A percentile compares a stretch with the other conserved stretches of the same genome.
phyloP scores from a whole-genome alignment of 83 land plant genomes.

The Diphasiastrum complanatum region DNA sequence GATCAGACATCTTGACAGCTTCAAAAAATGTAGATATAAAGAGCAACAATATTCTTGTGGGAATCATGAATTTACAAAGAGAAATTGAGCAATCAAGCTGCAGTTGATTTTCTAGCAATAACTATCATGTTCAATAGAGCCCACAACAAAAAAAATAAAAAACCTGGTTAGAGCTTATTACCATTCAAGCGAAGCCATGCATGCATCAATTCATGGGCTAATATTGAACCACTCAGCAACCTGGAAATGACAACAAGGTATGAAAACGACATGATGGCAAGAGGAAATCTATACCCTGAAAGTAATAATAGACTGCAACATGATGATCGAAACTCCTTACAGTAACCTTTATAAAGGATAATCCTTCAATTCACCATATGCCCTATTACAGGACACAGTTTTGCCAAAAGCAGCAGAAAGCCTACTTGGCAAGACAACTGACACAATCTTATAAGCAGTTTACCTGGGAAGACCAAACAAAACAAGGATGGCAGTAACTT shows the following conservation, averaged over 20 bases:
- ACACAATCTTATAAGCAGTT: background rate
- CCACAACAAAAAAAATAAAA: background rate
- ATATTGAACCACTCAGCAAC: conserved; percentile 79
- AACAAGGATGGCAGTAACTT: conserved; percentile 93
- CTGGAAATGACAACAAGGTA: too few relatives aligned
- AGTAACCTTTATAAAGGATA: too few relatives aligned
- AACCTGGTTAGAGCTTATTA: conserved; percentile 14
- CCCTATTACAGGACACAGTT: background rate
- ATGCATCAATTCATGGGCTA: conserved; percentile 96
- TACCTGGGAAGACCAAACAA: conserved; percentile 93
- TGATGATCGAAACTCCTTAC: too few relatives aligned
- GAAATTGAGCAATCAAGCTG: too few relatives aligned
- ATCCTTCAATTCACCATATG: too few relatives aligned
- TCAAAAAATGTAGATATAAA: too few relatives aligned
- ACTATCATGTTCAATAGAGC: background rate
- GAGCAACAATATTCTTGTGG: too few relatives aligned
- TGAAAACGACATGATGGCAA: conserved; percentile 34
- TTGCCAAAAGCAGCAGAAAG: conserved; percentile 1
- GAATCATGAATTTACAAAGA: too few relatives aligned
- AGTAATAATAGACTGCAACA: too few relatives aligned
- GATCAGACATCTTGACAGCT: too few relatives aligned
- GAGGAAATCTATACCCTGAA: background rate
- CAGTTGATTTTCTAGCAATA: background rate
- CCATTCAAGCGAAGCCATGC: conserved; percentile 95
- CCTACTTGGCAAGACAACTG: background rate